Percentiles rank a stretch among this genome's conserved stretches.
Evolutionary conservation across 306 rosid species (phyloP).

Genomic region (Calophaca sinica): DNA sequence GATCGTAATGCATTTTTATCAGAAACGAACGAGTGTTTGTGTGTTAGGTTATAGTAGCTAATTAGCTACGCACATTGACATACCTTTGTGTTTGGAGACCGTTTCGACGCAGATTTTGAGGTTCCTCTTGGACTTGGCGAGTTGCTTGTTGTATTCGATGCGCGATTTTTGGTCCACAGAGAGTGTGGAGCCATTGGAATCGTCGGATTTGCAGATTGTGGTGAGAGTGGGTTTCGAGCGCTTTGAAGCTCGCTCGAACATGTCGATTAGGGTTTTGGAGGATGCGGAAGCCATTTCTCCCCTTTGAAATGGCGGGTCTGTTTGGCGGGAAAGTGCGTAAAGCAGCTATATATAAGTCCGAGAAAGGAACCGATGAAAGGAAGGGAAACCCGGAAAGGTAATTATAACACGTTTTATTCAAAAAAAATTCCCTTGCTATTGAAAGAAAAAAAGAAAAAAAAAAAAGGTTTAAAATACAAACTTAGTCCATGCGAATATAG

Average conservation of each 20-base stretch:
- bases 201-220: constrained; percentile 40
- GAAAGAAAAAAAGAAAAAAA: too few relatives aligned
- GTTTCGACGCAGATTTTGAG: constrained; percentile 63
- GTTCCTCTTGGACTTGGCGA: constrained; percentile 76
- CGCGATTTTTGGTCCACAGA: constrained; percentile 60
- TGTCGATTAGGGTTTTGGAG: constrained; percentile 63
- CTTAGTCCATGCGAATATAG: too few relatives aligned
- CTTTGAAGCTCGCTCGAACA: constrained; percentile 63
- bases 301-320: constrained; percentile 36
- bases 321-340: constrained; percentile 32
- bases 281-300: constrained; percentile 51
- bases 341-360: neutral
- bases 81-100: constrained; percentile 61
- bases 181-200: constrained; percentile 37
- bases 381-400: too few relatives aligned
- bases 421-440: too few relatives aligned
- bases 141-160: constrained; percentile 62
- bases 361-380: too few relatives aligned
- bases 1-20: neutral
- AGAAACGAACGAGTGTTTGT: neutral
- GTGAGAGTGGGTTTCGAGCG: constrained; percentile 57
- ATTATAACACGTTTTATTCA: too few relatives aligned
- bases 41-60: neutral
- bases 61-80: neutral
- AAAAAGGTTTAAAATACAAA: too few relatives aligned